Evolutionary conservation across 2,329 filamentous ascomycete species (phyloP), one percentile per base, ranked within the genome.

Genomic region (Aspergillus sp.): DNA sequence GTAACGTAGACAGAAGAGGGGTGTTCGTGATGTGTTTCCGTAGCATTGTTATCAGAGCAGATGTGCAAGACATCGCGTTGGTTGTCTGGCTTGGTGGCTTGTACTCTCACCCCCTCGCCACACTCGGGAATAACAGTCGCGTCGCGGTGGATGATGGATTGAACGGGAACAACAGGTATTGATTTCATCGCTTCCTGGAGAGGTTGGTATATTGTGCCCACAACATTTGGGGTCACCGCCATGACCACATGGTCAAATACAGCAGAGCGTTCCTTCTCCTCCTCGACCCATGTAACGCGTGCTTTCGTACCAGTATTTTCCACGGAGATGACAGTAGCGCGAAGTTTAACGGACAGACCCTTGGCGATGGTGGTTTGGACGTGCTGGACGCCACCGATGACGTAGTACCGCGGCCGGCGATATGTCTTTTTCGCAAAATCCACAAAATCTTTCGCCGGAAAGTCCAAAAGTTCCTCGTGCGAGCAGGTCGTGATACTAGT

Each of bases 1-100:
- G 74, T 77, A n/a, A 82, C 74, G 0, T 80, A 61, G 2, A 75
- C 66, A 0, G 77, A 77, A 17, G 70, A 72, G 1, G 71, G 71
- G 58, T 81, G 73, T 41, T 73, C 63, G 50, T 82, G 79, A 13
- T 77, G 62, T 0, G 78, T 72, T 50, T 81, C 79, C 0, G 78
- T 79, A n/a, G 54, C 63, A 2, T 57, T 50, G 13, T 47, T 55
- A 22, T 49, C 55, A 48, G 59, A 53, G 57, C 52, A 58, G 66
- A 70, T 55, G 44, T 65, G 44, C 43, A 63, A 37, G 60, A 61
- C 2, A 58, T 63, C 45, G 73, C 61, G 19, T 53, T 46, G 49
- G 49, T 48, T 15, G 38, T 23, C 30, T 17, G 42, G 32, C 19
- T 22, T 25, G 43, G 38, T 41, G 33, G 46, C 15, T 45, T 45